These are phyloP conservation scores for Sporothrix humicola DNA, from an alignment of 2,329 filamentous ascomycete genomes.

Conservation along the genomic window DNA sequence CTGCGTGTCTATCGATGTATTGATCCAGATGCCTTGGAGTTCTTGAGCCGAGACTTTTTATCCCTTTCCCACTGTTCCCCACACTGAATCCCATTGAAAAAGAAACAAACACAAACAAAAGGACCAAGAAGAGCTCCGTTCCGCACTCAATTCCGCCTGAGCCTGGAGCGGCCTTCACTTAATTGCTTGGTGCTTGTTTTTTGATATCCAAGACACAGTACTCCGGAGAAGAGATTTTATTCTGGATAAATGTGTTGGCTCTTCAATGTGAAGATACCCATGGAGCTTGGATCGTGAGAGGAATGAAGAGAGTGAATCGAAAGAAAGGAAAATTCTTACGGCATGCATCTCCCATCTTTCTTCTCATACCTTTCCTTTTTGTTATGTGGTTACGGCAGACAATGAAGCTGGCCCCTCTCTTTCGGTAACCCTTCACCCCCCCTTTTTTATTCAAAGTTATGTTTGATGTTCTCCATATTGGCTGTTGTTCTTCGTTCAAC, in stretches of 20 bases:
- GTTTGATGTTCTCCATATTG: neutral
- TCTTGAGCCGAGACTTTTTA: neutral
- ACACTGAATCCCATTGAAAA: neutral
- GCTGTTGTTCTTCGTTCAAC: neutral
- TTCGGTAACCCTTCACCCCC: neutral
- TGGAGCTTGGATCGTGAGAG: no score
- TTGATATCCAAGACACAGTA: no score
- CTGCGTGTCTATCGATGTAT: neutral
- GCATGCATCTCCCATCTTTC: neutral
- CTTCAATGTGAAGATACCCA: neutral
- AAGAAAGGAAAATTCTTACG: no score
- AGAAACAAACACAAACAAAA: neutral
- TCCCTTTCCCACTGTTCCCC: neutral
- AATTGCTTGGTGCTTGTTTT: neutral
- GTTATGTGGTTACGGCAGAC: neutral
- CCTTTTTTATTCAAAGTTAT: neutral
- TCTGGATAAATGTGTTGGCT: no score
- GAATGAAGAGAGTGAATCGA: no score
- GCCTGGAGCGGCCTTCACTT: neutral
- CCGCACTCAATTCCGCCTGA: conserved; percentile 2
- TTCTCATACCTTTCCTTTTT: neutral
- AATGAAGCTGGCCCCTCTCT: neutral
- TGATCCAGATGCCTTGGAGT: neutral
- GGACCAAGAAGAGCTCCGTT: no score
- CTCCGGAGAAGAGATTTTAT: no score